Conservation (phyloP, 1,284 basidiomycete species). For the Meira miltonrushii region DNA sequence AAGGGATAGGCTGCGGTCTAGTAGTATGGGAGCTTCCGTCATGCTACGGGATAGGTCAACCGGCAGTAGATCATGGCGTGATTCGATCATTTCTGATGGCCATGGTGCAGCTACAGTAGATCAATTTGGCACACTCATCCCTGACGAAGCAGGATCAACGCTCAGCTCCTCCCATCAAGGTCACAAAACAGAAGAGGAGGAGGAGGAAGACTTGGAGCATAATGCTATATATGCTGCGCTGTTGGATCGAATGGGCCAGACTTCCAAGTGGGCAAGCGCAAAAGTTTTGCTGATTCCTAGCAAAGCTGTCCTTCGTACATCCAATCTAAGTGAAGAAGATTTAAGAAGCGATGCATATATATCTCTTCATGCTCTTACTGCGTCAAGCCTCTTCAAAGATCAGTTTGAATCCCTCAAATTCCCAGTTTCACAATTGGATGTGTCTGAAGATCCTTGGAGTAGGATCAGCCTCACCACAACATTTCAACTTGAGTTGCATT, state of each 20-base stretch:
- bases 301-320: not conserved
- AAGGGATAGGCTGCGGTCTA: not conserved
- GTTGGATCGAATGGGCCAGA: not conserved
- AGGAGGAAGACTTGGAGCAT: constrained; percentile 5
- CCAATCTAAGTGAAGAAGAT: not conserved
- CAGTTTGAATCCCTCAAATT: constrained; percentile 1
- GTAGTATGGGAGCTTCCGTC: not conserved
- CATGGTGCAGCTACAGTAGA: not conserved
- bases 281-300: not conserved
- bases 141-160: not conserved
- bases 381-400: constrained; percentile 10
- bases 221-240: not conserved
- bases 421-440: not conserved
- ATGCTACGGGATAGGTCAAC: not conserved
- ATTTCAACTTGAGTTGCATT: constrained; percentile 1
- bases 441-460: constrained; percentile 1
- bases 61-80: not conserved
- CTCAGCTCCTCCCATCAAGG: not conserved
- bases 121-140: constrained; percentile 1
- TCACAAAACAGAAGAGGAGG: not conserved
- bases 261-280: not conserved
- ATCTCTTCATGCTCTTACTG: not conserved
- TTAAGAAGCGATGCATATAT: not conserved
- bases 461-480: not conserved
- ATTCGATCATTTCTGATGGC: not conserved